Conservation (phyloP, 768 basidiomycete genomes). For the Coprinopsis sp. region DNA sequence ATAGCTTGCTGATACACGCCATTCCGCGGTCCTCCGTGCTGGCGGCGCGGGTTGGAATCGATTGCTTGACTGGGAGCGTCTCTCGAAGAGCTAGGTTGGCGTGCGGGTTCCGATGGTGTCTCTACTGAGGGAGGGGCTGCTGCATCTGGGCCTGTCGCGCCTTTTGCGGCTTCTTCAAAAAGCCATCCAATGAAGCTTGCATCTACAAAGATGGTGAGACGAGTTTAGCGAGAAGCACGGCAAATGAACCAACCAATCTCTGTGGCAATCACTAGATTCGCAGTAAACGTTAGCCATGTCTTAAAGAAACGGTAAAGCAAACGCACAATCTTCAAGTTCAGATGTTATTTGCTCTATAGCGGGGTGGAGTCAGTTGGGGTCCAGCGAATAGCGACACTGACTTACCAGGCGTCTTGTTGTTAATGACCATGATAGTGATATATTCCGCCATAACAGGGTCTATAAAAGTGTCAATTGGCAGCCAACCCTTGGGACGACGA, state of each 20-base stretch:
- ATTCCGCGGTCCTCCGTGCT: constrained; percentile 45
- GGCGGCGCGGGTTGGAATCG: constrained; percentile 40
- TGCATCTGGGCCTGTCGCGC: constrained; percentile 48
- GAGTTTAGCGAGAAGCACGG: neutral
- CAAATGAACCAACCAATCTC: constrained; percentile 56
- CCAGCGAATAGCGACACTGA: constrained; percentile 10
- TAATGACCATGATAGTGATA: constrained; percentile 93
- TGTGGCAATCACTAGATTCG: constrained; percentile 19
- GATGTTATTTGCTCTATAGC: constrained; percentile 74
- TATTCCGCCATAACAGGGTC: constrained; percentile 93
- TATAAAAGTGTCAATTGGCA: constrained; percentile 19
- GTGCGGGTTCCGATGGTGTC: constrained; percentile 8
- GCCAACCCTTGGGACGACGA: neutral
- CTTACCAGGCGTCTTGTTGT: constrained; percentile 78
- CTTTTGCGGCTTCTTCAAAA: constrained; percentile 74
- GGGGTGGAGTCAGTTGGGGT: constrained; percentile 15
- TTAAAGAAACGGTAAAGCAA: constrained; percentile 1
- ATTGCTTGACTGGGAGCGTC: constrained; percentile 28
- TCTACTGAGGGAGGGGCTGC: constrained; percentile 31
- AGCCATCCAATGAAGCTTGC: constrained; percentile 85
- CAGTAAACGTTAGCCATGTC: constrained; percentile 9
- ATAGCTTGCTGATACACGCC: constrained; percentile 72
- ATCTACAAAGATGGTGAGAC: constrained; percentile 41
- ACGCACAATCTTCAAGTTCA: constrained; percentile 79
- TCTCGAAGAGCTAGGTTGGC: constrained; percentile 21